These are phyloP conservation scores for Dioscorea alata DNA, from an alignment of 106 monocot species.

Conservation along the genomic window DNA sequence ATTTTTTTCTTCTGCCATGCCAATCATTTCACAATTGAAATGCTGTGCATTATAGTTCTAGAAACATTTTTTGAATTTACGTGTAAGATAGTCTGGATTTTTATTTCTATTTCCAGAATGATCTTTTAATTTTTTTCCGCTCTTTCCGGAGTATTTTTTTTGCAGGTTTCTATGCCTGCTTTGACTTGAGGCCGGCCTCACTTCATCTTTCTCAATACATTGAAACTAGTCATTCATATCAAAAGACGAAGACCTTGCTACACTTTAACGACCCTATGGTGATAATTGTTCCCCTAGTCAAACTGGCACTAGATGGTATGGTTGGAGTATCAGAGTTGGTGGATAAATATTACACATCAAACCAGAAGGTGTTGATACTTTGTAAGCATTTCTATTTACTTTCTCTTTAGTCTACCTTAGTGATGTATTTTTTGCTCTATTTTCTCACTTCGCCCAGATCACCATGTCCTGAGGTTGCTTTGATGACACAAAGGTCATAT, in stretches of 20 bases:
- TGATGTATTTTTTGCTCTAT: constrained; percentile 9
- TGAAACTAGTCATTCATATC: constrained; percentile 91
- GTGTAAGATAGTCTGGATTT: no score
- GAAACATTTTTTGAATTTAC: not conserved
- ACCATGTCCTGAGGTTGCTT: constrained; percentile 79
- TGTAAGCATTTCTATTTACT: not conserved
- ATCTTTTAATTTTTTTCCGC: not conserved
- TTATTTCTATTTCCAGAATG: not conserved
- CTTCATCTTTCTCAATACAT: no score
- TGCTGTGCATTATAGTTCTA: not conserved
- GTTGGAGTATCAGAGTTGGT: constrained; percentile 82
- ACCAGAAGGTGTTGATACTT: constrained; percentile 56
- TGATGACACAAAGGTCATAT: constrained; percentile 87
- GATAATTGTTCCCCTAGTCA: constrained; percentile 77
- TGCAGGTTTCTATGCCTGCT: constrained; percentile 91
- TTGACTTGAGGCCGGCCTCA: constrained; percentile 95
- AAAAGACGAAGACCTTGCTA: constrained; percentile 87
- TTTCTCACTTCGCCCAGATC: constrained; percentile 37
- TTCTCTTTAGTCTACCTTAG: no score
- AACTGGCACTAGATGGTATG: constrained; percentile 88
- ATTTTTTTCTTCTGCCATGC: not conserved
- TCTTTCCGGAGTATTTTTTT: no score
- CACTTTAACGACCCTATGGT: constrained; percentile 90
- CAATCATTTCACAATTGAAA: not conserved
- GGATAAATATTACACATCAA: constrained; percentile 65